A percentile compares a stretch with the other conserved stretches of the same genome.
phyloP scores from a whole-genome alignment of 2,329 filamentous ascomycete genomes.

The Ceratocystis harringtonii region DNA sequence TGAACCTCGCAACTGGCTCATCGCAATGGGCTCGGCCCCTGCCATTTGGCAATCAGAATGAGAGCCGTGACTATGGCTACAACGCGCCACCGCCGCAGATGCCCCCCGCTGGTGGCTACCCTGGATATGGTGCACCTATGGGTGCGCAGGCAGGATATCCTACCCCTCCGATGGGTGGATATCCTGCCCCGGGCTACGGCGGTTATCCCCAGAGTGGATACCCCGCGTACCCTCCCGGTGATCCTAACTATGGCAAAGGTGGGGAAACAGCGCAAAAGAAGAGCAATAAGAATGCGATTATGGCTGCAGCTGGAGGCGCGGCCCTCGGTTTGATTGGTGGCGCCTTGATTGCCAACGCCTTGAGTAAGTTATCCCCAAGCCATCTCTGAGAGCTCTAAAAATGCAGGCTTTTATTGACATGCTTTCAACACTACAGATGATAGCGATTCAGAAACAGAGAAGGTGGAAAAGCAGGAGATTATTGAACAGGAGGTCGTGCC shows the following conservation, averaged over 20 bases:
- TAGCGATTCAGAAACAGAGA: not conserved
- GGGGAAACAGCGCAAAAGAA: slow-evolving; percentile 25
- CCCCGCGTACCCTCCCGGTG: slow-evolving; percentile 17
- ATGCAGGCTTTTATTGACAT: not conserved
- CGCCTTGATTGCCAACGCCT: slow-evolving; percentile 40
- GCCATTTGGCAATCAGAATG: slow-evolving; percentile 17
- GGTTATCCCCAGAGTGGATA: slow-evolving; percentile 19
- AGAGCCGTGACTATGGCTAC: slow-evolving; percentile 5
- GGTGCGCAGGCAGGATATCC: not conserved
- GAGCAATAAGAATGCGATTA: slow-evolving; percentile 39
- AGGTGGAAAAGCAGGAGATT: not conserved
- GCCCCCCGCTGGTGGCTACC: slow-evolving; percentile 1
- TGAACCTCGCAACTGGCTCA: slow-evolving; percentile 44
- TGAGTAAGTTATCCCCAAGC: slow-evolving; percentile 30
- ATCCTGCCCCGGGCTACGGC: slow-evolving; percentile 19
- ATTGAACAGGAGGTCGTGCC: not conserved
- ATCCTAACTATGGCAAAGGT: slow-evolving; percentile 19
- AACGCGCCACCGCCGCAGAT: slow-evolving; percentile 4
- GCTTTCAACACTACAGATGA: not conserved
- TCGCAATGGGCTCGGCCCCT: slow-evolving; percentile 49
- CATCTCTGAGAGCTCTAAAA: too few species aligned
- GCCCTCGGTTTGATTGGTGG: slow-evolving; percentile 43
- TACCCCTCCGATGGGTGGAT: slow-evolving; percentile 14
- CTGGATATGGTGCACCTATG: not conserved
- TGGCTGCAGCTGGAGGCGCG: slow-evolving; percentile 44